Evolutionary conservation across 345 rosid species (phyloP).

Genomic region (Citrus inodora): DNA sequence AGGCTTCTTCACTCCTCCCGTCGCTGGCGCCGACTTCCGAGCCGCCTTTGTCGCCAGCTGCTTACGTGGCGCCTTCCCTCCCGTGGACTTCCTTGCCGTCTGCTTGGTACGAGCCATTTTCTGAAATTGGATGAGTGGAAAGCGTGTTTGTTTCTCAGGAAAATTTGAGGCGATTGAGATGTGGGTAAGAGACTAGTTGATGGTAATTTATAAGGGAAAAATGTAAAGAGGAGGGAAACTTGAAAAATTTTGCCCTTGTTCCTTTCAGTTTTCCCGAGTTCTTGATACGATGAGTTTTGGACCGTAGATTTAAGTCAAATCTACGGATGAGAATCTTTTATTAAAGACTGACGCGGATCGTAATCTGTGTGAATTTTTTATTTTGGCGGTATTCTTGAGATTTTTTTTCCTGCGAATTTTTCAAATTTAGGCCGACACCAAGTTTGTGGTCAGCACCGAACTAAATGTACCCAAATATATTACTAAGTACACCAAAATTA

Average conservation of each 20-base stretch:
- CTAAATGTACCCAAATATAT: too few species aligned
- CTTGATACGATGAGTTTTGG: not conserved
- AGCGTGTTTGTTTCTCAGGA: not conserved
- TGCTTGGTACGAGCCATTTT: slow-evolving; percentile 66
- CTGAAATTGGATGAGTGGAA: too few species aligned
- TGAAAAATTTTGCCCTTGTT: not conserved
- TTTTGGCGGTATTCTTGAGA: too few species aligned
- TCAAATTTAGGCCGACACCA: too few species aligned
- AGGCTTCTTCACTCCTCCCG: slow-evolving; percentile 67
- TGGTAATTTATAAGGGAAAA: too few species aligned
- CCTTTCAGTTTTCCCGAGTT: not conserved
- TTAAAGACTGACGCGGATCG: not conserved
- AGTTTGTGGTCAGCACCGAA: rapidly evolving
- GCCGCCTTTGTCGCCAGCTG: slow-evolving; percentile 63
- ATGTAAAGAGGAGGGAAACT: too few species aligned
- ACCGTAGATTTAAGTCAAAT: not conserved
- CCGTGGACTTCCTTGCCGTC: slow-evolving; percentile 56
- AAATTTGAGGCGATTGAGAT: too few species aligned
- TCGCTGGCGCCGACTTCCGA: slow-evolving; percentile 58
- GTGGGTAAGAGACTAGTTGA: too few species aligned
- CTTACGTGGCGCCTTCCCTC: slow-evolving; percentile 66
- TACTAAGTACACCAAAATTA: too few species aligned
- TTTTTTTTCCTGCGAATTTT: too few species aligned
- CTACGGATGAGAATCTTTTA: not conserved
- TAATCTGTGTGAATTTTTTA: not conserved